A percentile compares a stretch with the other conserved stretches of the same genome.
These are phyloP conservation scores for Podospora conica DNA, from an alignment of 495 filamentous ascomycete genomes.

Conservation along the genomic window DNA sequence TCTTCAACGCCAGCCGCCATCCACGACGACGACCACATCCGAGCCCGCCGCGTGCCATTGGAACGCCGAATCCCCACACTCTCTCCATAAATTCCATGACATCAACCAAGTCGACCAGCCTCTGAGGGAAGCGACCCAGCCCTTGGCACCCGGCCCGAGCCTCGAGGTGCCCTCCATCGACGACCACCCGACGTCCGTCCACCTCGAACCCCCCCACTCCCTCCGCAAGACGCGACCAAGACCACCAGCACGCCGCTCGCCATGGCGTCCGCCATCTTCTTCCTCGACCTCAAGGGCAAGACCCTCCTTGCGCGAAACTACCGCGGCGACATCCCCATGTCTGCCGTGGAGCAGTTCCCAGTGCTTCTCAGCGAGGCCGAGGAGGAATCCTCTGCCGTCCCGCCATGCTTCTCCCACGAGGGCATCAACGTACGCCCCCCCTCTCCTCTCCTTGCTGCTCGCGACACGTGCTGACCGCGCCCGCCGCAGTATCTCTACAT, in stretches of 20 bases:
- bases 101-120: neutral
- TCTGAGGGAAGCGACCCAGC: neutral
- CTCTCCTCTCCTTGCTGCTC: neutral
- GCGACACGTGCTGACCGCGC: neutral
- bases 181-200: neutral
- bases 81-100: neutral
- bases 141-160: too few species aligned
- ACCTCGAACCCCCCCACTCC: neutral
- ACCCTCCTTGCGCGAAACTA: conserved; percentile 98
- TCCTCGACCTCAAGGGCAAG: conserved; percentile 99
- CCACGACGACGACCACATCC: neutral
- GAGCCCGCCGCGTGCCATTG: neutral
- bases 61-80: neutral
- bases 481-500: conserved; percentile 89
- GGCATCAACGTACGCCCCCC: conserved; percentile 78
- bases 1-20: neutral
- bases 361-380: conserved; percentile 96
- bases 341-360: conserved; percentile 97
- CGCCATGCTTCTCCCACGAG: conserved; percentile 97
- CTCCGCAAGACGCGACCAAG: conserved; percentile 3
- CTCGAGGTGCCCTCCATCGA: neutral
- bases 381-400: conserved; percentile 96
- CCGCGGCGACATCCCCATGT: conserved; percentile 98
- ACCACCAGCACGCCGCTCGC: conserved; percentile 23
- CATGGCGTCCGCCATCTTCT: conserved; percentile 99